Conservation (phyloP, 1,284 basidiomycete genomes). For the Sporisorium exsertum region DNA sequence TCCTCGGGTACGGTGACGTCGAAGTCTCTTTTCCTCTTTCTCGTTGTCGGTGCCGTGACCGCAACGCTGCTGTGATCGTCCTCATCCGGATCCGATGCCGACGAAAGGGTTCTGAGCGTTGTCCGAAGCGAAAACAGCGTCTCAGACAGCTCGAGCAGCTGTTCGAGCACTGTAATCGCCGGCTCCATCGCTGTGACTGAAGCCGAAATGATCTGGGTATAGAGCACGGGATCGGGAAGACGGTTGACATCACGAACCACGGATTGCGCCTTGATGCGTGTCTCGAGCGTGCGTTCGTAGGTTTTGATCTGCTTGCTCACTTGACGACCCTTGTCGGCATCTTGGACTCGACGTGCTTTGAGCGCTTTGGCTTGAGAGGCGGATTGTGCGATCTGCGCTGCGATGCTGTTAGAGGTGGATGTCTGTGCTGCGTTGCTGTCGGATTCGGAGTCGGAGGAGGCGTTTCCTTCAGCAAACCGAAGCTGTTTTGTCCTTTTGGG, state of each 20-base stretch:
- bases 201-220: conserved; percentile 13
- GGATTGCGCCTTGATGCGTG: conserved; percentile 61
- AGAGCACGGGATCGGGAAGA: conserved; percentile 27
- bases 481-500: conserved; percentile 27
- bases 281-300: conserved; percentile 58
- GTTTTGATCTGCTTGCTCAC: conserved; percentile 60
- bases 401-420: conserved; percentile 37
- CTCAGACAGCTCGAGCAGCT: conserved; percentile 42
- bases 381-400: conserved; percentile 48
- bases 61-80: conserved; percentile 1
- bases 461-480: conserved; percentile 26
- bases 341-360: conserved; percentile 47
- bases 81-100: neutral
- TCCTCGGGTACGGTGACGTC: conserved; percentile 25
- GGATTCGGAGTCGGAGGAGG: neutral
- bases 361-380: conserved; percentile 49
- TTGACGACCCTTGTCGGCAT: conserved; percentile 60
- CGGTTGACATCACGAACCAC: conserved; percentile 43
- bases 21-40: conserved; percentile 49
- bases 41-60: conserved; percentile 11
- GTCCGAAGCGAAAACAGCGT: conserved; percentile 38
- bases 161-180: conserved; percentile 26
- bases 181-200: conserved; percentile 12
- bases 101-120: conserved; percentile 11
- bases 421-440: conserved; percentile 11